Evolutionary conservation across 2,329 filamentous ascomycete species (phyloP), one percentile per base, ranked within the genome.

Genomic region (Daldinia sp.): DNA sequence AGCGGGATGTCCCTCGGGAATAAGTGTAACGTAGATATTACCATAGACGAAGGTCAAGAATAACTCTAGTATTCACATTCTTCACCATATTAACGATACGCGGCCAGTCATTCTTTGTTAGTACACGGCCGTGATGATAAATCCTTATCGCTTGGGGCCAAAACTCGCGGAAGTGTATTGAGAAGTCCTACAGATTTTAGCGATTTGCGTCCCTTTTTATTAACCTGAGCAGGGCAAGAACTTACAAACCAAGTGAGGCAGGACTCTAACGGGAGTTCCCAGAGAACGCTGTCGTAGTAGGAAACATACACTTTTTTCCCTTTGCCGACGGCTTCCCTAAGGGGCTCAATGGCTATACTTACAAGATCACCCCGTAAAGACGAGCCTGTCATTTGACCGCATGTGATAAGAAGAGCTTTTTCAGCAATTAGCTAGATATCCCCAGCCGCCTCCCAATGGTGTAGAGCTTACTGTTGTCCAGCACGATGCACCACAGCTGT

Each of bases 211-310:
- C 51, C 13, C 18, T 0, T 15, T 5, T 39, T 1, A 28, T 23
- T 23, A 50, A 6, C 9, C 26, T 12, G 10, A 18, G 2, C 6
- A 56, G 10, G 15, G 3, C 9, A 59, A 7, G 15, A 42, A 72
- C 74, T 70, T 51, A 75, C 74, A 69, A 76, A 72, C 74, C 74
- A 76, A 26, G 72, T 75, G 9, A 58, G 61, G 33, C 71, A 74
- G n/a, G 68, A 54, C n/a, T 73, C 66, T 30, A 74, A 42, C 0
- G 74, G 68, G 18, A 76, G 53, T 12, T 68, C 65, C 74, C 72
- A 76, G 12, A 73, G 53, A 12, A 74, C 70, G 12, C 62, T 62
- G 30, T 70, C 65, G 20, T 63, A 72, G 54, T 68, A 72, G 6
- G 59, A 69, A 30, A 72, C 70, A 53, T 69, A 67, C 3, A 73